Evolutionary conservation across 306 rosid species (phyloP).

Genomic region (Benincasa hispida): DNA sequence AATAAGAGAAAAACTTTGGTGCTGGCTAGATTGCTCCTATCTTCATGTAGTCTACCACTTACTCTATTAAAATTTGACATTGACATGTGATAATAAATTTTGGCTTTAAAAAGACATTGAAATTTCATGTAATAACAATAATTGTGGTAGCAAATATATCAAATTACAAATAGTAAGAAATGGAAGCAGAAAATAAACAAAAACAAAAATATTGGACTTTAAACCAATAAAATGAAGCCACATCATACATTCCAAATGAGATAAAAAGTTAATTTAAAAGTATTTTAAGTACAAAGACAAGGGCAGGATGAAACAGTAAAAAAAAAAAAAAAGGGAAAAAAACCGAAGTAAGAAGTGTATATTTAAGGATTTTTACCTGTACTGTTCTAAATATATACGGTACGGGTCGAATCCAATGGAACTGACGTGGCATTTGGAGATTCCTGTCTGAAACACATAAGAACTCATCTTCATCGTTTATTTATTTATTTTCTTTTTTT

Average conservation of each 20-base stretch:
- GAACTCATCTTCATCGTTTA: background rate
- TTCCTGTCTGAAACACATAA: background rate
- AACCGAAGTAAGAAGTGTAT: background rate
- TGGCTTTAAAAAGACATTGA: too few species aligned
- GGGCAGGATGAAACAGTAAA: background rate
- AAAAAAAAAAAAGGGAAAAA: background rate
- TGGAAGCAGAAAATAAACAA: too few species aligned
- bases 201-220: background rate
- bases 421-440: background rate
- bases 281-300: background rate
- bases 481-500: background rate
- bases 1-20: too few species aligned
- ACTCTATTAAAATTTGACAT: too few species aligned
- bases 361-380: background rate
- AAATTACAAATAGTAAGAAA: too few species aligned
- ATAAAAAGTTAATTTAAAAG: background rate
- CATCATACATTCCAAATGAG: too few species aligned
- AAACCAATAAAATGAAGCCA: background rate
- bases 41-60: too few species aligned
- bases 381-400: background rate
- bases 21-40: too few species aligned
- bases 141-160: too few species aligned
- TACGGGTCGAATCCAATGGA: background rate
- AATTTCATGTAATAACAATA: too few species aligned
- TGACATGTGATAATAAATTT: too few species aligned